Base-by-base conservation (phyloP, 1,139 yeast genomes). In the Pichia kudriavzevii region DNA sequence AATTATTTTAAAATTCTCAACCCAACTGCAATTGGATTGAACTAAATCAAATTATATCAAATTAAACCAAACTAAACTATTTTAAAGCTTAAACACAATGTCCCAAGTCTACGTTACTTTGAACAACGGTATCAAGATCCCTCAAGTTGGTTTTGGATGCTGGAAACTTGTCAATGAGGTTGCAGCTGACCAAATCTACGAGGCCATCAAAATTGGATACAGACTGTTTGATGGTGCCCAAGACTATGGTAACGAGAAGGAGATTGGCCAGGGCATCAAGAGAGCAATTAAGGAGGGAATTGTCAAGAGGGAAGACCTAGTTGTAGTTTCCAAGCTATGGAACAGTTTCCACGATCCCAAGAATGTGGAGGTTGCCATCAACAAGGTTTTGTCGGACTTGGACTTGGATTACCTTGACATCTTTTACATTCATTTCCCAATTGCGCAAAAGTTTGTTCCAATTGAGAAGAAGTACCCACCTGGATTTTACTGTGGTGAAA, bases 261-360 rank as follows among this genome's bases (percentile, higher is more conserved):
- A 79, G 55, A 77, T 80, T 34, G 93, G 93, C 29, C 59, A 72
- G 40, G 91, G 88, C 43, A 64, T 80, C 45, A 67, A 65, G 30
- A 64, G 59, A 46, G 88, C 88, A 35, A 63, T 80, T 46, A 68
- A 62, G 30, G 87, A 79, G 34, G 84, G 84, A 4, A 41, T 79
- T 26, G 87, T 77, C 37, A 66, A 67, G 39, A 70, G 95, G 60
- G 79, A 78, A 42, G 93, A 83, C 31, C 60, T 84, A 46, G 75
- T 76, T 56, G 66, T 83, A 47, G 80, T 82, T 31, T 79, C 94
- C 38, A 84, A 84, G 63, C 66, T 81, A 50, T 83, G 94, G 93
- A 83, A 82, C 67, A 66, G 63, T 47, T 79, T 56, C 68, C 94
- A 82, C 57, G 77, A 75, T 60, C 78, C 78, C 25, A 67, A 74